Evolutionary conservation across 768 basidiomycete species (phyloP).

Genomic region (Hirschioporus abietinus): DNA sequence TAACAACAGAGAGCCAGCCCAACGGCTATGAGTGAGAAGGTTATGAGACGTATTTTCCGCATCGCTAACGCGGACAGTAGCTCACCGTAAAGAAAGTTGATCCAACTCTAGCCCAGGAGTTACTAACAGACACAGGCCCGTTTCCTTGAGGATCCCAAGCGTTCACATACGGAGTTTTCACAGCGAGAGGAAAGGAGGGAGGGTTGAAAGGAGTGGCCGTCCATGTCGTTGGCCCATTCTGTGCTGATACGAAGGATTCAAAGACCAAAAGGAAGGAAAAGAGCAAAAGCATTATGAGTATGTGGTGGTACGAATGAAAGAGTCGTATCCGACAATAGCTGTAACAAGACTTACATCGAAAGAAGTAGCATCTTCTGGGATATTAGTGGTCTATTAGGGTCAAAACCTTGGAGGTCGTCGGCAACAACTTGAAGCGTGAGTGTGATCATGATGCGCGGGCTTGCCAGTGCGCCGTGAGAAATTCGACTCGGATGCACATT

Average conservation of each 20-base stretch:
- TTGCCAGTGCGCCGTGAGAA: too few relatives aligned
- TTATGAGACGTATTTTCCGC: neutral
- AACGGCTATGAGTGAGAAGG: neutral
- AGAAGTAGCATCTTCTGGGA: too few relatives aligned
- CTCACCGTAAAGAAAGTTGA: neutral
- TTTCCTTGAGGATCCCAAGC: constrained; percentile 56
- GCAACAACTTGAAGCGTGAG: too few relatives aligned
- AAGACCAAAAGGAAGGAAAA: neutral
- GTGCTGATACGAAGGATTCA: neutral
- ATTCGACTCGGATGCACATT: too few relatives aligned
- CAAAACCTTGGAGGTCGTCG: too few relatives aligned
- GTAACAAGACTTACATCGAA: too few relatives aligned
- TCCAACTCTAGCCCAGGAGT: constrained; percentile 9
- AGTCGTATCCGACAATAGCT: too few relatives aligned
- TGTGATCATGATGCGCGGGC: too few relatives aligned
- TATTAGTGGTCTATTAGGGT: too few relatives aligned
- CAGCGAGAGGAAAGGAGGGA: constrained; percentile 59
- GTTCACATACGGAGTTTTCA: constrained; percentile 60
- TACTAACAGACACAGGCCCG: constrained; percentile 23
- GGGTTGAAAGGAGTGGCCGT: constrained; percentile 51
- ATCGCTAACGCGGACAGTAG: neutral
- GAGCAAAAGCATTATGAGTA: neutral
- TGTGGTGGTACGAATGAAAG: too few relatives aligned
- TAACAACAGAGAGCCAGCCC: neutral
- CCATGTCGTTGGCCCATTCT: constrained; percentile 27